These are phyloP conservation scores for Ascochyta clinopodiicola DNA, from an alignment of 2,329 filamentous ascomycete genomes.

Conservation along the genomic window DNA sequence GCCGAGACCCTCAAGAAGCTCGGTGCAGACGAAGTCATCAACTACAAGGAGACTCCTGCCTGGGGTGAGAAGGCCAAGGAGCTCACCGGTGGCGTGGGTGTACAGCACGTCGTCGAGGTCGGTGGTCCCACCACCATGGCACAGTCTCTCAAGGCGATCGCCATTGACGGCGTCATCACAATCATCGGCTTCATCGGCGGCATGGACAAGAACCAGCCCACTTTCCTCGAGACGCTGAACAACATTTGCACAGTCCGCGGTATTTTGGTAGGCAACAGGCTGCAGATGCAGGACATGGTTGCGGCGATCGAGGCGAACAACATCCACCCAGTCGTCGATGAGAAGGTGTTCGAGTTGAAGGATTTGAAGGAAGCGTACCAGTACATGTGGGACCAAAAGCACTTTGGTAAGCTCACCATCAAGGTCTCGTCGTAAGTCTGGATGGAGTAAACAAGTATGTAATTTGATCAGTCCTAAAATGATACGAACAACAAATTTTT, in stretches of 20 bases:
- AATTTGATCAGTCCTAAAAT: background rate
- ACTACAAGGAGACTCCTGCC: constrained; percentile 60
- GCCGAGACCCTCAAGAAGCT: constrained; percentile 57
- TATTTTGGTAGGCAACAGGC: constrained; percentile 62
- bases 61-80: constrained; percentile 63
- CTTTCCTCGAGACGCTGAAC: constrained; percentile 58
- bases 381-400: constrained; percentile 58
- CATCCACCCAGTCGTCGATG: constrained; percentile 65
- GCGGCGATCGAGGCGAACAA: constrained; percentile 64
- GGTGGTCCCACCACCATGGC: constrained; percentile 67
- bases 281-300: constrained; percentile 66
- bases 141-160: constrained; percentile 59
- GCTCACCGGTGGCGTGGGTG: constrained; percentile 60
- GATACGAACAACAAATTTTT: background rate
- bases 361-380: constrained; percentile 60
- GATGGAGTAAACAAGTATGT: background rate
- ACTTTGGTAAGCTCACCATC: constrained; percentile 47
- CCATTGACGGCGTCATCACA: constrained; percentile 59
- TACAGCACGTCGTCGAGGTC: constrained; percentile 71
- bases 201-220: constrained; percentile 56
- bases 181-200: constrained; percentile 67
- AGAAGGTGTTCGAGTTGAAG: constrained; percentile 62
- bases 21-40: constrained; percentile 64
- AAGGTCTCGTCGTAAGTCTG: constrained; percentile 29
- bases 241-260: constrained; percentile 62